Evolutionary conservation across 2,329 filamentous ascomycete genomes (phyloP), one percentile per base, ranked within the genome.

Genomic region (Aspergillus sp.): DNA sequence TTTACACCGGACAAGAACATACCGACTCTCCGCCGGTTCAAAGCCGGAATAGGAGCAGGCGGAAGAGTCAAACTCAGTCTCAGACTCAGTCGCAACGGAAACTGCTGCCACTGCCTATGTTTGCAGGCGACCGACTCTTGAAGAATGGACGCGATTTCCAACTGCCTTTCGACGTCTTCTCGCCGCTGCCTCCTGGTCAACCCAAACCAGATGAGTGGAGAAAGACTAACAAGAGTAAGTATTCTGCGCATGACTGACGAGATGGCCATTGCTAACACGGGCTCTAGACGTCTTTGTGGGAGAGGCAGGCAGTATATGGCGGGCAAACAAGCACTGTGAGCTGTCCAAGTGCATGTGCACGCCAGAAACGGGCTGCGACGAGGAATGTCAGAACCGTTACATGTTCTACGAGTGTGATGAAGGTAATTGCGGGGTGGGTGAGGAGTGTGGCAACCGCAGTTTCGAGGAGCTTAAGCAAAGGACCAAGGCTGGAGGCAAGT

Each of bases 351-450:
- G 92, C 72, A 87, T 92, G 60, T 96, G 92, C 78, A 87, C 81
- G 44, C 81, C 85, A 6, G 90, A 93, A 56, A 87, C 89, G 57
- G 92, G 92, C 38, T 98, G 95, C 70, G 90, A 88, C 64, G 92
- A 97, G 64, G 85, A 90, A 69, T 99, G 95, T 77, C 90, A 96
- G 72, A 99, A 99, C 75, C 85, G 92, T 63, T 92, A 92, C 75
- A 98, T 98, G 92, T 88, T 96, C 58, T 98, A 97, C 75, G 95
- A 99, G 78, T 99, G 95, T 74, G 92, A 98, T 74, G 85, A 89
- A 50, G 88, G 84, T 59, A 99, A 97, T 74, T 99, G 95, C 80
- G 90, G 88, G 60, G 81, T 94, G 15, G 89, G 90, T 42, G 82
- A 85, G n/a, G 83, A 86, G 19, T 99, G 95, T 76, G 87, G 86